A percentile compares a stretch with the other conserved stretches of the same genome.
Evolutionary conservation across 2,329 filamentous ascomycete species (phyloP).

Genomic region (Fusarium papillatum): DNA sequence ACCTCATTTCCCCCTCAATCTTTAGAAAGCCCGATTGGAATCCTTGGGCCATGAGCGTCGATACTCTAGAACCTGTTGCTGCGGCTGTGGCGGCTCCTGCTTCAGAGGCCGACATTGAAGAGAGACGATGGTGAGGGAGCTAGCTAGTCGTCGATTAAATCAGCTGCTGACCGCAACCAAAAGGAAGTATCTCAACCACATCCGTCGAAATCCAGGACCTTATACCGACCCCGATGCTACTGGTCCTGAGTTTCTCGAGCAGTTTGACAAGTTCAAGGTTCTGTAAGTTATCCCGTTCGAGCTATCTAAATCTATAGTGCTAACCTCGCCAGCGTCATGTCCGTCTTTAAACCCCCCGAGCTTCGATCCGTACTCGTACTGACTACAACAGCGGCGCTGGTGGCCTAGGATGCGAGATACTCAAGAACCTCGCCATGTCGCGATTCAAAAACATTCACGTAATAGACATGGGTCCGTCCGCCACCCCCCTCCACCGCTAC

Average conservation of each 20-base stretch:
- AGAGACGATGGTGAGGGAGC: constrained; percentile 51
- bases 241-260: constrained; percentile 65
- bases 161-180: constrained; percentile 18
- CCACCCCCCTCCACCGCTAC: neutral
- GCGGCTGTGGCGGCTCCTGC: neutral
- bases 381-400: constrained; percentile 81
- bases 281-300: constrained; percentile 66
- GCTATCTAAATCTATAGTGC: neutral
- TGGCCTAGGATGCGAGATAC: constrained; percentile 93
- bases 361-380: constrained; percentile 24
- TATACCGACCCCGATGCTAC: constrained; percentile 78
- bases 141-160: constrained; percentile 17
- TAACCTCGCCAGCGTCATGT: constrained; percentile 63
- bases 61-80: constrained; percentile 26
- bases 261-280: constrained; percentile 80
- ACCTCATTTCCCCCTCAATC: neutral
- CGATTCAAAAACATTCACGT: constrained; percentile 98
- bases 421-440: constrained; percentile 95
- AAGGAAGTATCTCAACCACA: constrained; percentile 88
- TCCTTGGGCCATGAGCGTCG: constrained; percentile 42
- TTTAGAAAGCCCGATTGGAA: neutral
- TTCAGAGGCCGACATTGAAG: constrained; percentile 41
- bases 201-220: constrained; percentile 83
- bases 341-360: constrained; percentile 45
- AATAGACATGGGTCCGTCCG: constrained; percentile 91